Evolutionary conservation across 1,284 basidiomycete species (phyloP).

Genomic region (Rhodotorula glutinis): DNA sequence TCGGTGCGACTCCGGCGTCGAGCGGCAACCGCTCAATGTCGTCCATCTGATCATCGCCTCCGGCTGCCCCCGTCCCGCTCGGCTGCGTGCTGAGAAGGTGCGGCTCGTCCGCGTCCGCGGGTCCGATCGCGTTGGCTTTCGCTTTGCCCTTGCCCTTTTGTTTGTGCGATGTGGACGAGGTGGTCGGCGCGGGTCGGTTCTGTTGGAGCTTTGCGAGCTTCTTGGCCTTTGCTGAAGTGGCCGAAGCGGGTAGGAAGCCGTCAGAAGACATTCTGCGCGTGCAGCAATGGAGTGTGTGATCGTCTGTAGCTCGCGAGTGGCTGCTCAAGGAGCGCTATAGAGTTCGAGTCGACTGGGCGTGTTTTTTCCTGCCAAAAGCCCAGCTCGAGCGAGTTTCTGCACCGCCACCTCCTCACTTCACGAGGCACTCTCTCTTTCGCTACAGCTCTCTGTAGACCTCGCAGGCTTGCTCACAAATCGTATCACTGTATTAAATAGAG

Average conservation of each 20-base stretch:
- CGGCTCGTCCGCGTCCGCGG: background rate
- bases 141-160: slow-evolving; percentile 30
- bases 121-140: background rate
- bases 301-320: no score
- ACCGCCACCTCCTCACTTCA: background rate
- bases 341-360: no score
- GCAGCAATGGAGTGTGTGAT: background rate
- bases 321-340: no score
- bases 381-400: background rate
- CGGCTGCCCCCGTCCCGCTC: background rate
- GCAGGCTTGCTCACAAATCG: no score
- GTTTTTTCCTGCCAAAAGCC: no score
- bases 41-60: slow-evolving; percentile 5
- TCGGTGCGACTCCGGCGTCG: slow-evolving; percentile 17
- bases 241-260: slow-evolving; percentile 36
- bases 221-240: slow-evolving; percentile 26
- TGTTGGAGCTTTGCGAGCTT: slow-evolving; percentile 17
- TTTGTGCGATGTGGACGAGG: slow-evolving; percentile 1
- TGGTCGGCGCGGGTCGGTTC: slow-evolving; percentile 17
- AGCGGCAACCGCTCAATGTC: slow-evolving; percentile 26
- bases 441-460: background rate
- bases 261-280: slow-evolving; percentile 20
- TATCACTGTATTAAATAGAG: no score
- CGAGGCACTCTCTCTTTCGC: background rate
- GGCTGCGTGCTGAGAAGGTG: slow-evolving; percentile 37